These are phyloP conservation scores for Cytospora paraplurivora DNA, from an alignment of 2,329 filamentous ascomycete species.

Conservation along the genomic window DNA sequence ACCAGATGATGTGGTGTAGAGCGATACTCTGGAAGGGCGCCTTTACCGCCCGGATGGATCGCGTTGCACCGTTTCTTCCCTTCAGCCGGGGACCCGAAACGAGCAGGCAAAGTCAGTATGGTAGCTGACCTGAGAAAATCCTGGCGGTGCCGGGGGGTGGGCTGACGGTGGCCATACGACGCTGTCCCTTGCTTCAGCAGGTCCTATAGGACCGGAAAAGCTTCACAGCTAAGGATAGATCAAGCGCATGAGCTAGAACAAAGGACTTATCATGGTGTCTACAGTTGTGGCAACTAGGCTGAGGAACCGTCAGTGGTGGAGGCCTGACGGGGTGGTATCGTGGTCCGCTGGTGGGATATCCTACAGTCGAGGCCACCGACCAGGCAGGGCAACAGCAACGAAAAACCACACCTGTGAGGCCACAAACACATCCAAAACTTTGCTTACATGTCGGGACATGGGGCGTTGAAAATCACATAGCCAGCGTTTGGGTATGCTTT, in stretches of 20 bases:
- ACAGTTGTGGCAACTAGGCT: background rate
- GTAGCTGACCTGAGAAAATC: background rate
- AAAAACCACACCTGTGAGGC: background rate
- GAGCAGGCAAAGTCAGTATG: background rate
- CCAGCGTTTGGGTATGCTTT: slow-evolving; percentile 1
- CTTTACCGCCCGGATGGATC: background rate
- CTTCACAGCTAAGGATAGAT: background rate
- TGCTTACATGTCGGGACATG: background rate
- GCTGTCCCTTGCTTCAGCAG: background rate
- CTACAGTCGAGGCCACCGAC: background rate
- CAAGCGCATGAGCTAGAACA: background rate
- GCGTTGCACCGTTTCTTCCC: background rate
- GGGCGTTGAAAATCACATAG: background rate
- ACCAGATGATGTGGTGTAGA: background rate
- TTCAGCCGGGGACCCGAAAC: background rate
- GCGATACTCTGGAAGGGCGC: background rate
- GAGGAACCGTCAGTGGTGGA: background rate
- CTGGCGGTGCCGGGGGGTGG: background rate
- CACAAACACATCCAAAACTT: background rate
- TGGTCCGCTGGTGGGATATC: background rate
- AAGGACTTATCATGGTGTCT: background rate
- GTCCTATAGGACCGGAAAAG: background rate
- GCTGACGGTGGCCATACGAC: background rate
- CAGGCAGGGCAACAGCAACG: background rate
- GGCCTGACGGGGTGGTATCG: background rate